Evolutionary conservation across 1,284 basidiomycete species (phyloP).

Genomic region (Schizopora paradoxa): DNA sequence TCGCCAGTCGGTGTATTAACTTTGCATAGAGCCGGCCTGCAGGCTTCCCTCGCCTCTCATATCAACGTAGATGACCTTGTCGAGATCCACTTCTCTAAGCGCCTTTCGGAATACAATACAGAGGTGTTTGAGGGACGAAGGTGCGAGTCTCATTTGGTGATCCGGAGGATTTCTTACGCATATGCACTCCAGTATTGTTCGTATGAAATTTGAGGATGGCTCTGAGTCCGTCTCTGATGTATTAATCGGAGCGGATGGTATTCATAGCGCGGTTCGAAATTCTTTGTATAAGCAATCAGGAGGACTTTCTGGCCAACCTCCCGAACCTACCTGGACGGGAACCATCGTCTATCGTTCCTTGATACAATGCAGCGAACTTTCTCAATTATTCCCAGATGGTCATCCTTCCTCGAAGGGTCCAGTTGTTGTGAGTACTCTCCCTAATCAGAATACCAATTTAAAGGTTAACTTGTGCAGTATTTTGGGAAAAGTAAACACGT

Average conservation of each 20-base stretch:
- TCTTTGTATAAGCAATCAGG: slow-evolving; percentile 12
- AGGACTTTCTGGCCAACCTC: too few species aligned
- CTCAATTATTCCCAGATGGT: too few species aligned
- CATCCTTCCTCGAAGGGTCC: slow-evolving; percentile 11
- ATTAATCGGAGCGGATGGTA: slow-evolving; percentile 20
- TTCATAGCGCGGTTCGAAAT: slow-evolving; percentile 13
- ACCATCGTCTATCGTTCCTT: slow-evolving; percentile 19
- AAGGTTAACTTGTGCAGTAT: slow-evolving; percentile 5
- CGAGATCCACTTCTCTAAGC: slow-evolving; percentile 13
- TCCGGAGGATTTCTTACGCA: too few species aligned
- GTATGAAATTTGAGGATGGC: slow-evolving; percentile 19
- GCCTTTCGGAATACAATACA: too few species aligned
- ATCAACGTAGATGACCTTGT: slow-evolving; percentile 3
- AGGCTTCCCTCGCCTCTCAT: slow-evolving; percentile 7
- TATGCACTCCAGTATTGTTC: too few species aligned
- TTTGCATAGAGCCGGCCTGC: slow-evolving; percentile 16
- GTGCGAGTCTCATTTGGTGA: too few species aligned
- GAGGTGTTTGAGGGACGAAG: too few species aligned
- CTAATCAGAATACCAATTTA: background rate
- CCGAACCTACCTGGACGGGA: slow-evolving; percentile 20
- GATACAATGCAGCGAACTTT: too few species aligned
- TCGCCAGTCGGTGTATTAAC: slow-evolving; percentile 15
- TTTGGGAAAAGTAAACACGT: slow-evolving; percentile 13
- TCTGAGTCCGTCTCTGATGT: slow-evolving; percentile 15
- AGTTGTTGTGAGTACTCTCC: slow-evolving; percentile 4